phyloP scores from a whole-genome alignment of 805 yeast species.

The Metschnikowia kofuensis region DNA sequence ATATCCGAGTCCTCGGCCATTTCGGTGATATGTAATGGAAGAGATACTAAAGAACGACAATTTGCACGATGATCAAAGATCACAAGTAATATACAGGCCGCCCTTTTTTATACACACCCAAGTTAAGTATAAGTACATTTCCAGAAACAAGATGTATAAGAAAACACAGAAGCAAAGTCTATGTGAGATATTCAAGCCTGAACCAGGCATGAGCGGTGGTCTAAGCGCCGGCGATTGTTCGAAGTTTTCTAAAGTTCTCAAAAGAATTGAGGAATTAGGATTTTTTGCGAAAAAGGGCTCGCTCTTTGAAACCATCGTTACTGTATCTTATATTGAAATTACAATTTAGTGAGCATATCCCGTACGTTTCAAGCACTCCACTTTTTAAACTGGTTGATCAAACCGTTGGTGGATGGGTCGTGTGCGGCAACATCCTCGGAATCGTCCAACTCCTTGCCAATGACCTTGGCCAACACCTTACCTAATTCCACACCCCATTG shows the following conservation, averaged over 20 bases:
- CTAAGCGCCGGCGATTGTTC: too few relatives aligned
- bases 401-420: conserved; percentile 87
- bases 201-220: too few relatives aligned
- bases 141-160: not conserved
- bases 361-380: conserved; percentile 48
- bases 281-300: too few relatives aligned
- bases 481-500: conserved; percentile 99
- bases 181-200: too few relatives aligned
- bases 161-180: too few relatives aligned
- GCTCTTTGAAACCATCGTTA: too few relatives aligned
- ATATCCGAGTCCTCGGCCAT: conserved; percentile 17
- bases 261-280: too few relatives aligned
- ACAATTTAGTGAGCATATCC: not conserved
- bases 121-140: too few relatives aligned
- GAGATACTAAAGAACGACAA: too few relatives aligned
- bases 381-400: conserved; percentile 91
- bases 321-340: not conserved
- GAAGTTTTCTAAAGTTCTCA: too few relatives aligned
- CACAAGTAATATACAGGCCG: not conserved
- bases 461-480: conserved; percentile 94
- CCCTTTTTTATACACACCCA: not conserved
- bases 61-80: not conserved
- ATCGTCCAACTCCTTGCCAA: conserved; percentile 82
- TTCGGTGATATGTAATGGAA: not conserved
- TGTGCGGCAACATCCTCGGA: conserved; percentile 56